phyloP scores from a whole-genome alignment of 2,329 filamentous ascomycete species.

The Ceratocystis destructans region DNA sequence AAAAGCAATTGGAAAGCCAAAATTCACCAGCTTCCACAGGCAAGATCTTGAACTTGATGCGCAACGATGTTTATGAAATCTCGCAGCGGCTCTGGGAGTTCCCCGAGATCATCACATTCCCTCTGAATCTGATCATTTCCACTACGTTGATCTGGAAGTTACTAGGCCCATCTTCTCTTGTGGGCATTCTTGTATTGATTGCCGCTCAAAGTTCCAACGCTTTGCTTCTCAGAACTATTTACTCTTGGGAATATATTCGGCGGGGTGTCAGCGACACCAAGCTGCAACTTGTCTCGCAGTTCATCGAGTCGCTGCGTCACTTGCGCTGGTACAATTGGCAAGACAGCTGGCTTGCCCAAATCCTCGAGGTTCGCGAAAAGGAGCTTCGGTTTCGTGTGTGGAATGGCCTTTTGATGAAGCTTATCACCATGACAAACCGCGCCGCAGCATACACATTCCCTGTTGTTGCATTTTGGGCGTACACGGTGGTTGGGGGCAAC shows the following conservation, averaged over 20 bases:
- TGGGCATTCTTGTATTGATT: conserved; percentile 49
- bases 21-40: conserved; percentile 54
- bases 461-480: conserved; percentile 67
- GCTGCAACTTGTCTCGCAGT: conserved; percentile 68
- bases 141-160: conserved; percentile 62
- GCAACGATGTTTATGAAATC: conserved; percentile 68
- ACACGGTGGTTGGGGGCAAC: conserved; percentile 55
- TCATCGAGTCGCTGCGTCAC: conserved; percentile 74
- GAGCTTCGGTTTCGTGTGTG: conserved; percentile 54
- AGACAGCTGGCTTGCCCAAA: conserved; percentile 54
- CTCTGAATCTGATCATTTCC: conserved; percentile 61
- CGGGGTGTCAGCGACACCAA: conserved; percentile 62
- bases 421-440: conserved; percentile 55
- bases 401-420: conserved; percentile 46
- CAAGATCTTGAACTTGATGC: conserved; percentile 80
- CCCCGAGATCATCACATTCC: conserved; percentile 58
- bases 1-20: conserved; percentile 11
- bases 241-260: conserved; percentile 51
- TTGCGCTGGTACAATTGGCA: conserved; percentile 76
- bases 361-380: conserved; percentile 52
- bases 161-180: conserved; percentile 58
- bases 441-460: conserved; percentile 64
- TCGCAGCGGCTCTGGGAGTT: conserved; percentile 84
- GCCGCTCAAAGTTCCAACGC: conserved; percentile 49
- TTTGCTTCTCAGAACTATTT: conserved; percentile 38